Conservation (phyloP, 2,329 filamentous ascomycete genomes). For the Fusarium musae region DNA sequence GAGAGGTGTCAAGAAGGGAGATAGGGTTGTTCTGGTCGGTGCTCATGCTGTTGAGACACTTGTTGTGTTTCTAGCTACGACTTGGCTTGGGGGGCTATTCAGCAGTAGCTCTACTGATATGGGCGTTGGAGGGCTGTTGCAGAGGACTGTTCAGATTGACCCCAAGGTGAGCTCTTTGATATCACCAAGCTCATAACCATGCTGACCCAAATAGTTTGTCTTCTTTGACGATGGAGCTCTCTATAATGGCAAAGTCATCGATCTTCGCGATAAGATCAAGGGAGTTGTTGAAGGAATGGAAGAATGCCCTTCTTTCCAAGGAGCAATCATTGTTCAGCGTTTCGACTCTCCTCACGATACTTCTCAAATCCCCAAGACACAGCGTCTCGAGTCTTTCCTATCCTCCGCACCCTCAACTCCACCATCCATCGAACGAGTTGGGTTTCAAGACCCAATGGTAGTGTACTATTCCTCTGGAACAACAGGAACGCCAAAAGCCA, state of each 20-base stretch:
- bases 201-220: slow-evolving; percentile 62
- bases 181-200: neutral
- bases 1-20: slow-evolving; percentile 74
- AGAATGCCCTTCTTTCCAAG: slow-evolving; percentile 68
- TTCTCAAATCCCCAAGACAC: slow-evolving; percentile 58
- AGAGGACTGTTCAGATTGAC: slow-evolving; percentile 78
- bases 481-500: slow-evolving; percentile 86
- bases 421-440: slow-evolving; percentile 68
- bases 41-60: slow-evolving; percentile 81
- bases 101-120: slow-evolving; percentile 84
- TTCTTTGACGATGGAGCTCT: slow-evolving; percentile 85
- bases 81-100: slow-evolving; percentile 79
- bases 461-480: slow-evolving; percentile 85
- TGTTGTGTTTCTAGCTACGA: slow-evolving; percentile 74
- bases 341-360: slow-evolving; percentile 72
- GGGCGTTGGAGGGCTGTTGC: slow-evolving; percentile 80
- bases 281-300: slow-evolving; percentile 76
- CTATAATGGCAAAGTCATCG: slow-evolving; percentile 81
- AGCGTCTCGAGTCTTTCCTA: slow-evolving; percentile 60
- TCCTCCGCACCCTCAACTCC: slow-evolving; percentile 44
- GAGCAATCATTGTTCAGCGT: slow-evolving; percentile 73
- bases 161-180: slow-evolving; percentile 63
- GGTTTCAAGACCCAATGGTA: slow-evolving; percentile 79
- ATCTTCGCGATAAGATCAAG: slow-evolving; percentile 77
- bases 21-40: slow-evolving; percentile 79